phyloP scores from a whole-genome alignment of 495 filamentous ascomycete species.

The Bacidia gigantensis region DNA sequence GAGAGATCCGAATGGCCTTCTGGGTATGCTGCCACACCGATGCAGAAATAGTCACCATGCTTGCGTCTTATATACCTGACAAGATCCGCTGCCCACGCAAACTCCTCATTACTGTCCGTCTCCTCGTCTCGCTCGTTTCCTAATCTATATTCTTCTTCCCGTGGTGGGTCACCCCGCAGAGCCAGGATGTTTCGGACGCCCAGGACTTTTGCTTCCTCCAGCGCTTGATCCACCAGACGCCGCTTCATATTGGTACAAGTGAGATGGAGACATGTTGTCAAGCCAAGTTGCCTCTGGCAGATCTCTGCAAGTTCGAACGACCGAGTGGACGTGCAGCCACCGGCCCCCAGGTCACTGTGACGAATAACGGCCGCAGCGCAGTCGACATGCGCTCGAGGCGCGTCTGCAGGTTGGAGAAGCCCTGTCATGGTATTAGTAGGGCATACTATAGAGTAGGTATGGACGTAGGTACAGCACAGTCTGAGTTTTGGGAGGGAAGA shows the following conservation, averaged over 20 bases:
- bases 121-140: constrained; percentile 30
- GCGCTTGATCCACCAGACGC: constrained; percentile 67
- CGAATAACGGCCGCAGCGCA: constrained; percentile 80
- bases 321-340: constrained; percentile 78
- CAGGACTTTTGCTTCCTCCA: constrained; percentile 84
- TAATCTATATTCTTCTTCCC: constrained; percentile 75
- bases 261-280: constrained; percentile 91
- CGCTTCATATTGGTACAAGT: constrained; percentile 97
- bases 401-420: constrained; percentile 80
- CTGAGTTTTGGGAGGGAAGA: constrained; percentile 93
- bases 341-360: constrained; percentile 98
- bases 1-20: constrained; percentile 92
- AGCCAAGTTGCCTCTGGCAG: constrained; percentile 76
- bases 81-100: constrained; percentile 80
- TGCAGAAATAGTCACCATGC: constrained; percentile 91
- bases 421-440: constrained; percentile 31
- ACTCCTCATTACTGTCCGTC: constrained; percentile 60
- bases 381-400: constrained; percentile 92
- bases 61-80: constrained; percentile 75
- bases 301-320: constrained; percentile 91
- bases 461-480: constrained; percentile 40
- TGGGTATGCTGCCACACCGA: constrained; percentile 88
- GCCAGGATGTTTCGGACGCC: constrained; percentile 92
- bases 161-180: constrained; percentile 81
- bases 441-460: constrained; percentile 4